Conservation (phyloP, 345 rosid genomes). For the rapeseed (Brassica napus) region DNA sequence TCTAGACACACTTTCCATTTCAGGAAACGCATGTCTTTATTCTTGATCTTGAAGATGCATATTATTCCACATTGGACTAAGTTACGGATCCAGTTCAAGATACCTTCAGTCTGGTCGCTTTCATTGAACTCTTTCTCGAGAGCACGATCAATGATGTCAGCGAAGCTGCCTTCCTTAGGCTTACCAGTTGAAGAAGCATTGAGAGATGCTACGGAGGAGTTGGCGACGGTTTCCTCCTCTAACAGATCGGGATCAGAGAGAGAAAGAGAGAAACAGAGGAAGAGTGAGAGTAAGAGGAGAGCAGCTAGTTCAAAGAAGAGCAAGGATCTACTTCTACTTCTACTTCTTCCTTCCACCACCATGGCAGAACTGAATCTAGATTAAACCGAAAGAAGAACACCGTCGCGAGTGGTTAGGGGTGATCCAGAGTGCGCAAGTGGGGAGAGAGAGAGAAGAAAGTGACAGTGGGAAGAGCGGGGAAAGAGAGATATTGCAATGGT, state of each 20-base stretch:
- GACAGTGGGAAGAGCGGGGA: constrained; percentile 3
- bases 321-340: constrained; percentile 14
- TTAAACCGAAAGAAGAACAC: constrained; percentile 19
- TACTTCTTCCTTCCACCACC: constrained; percentile 27
- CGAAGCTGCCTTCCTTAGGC: constrained; percentile 68
- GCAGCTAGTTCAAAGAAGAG: constrained; percentile 21
- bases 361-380: constrained; percentile 36
- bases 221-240: constrained; percentile 8
- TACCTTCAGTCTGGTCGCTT: constrained; percentile 71
- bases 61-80: constrained; percentile 1
- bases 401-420: not conserved
- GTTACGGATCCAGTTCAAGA: constrained; percentile 14
- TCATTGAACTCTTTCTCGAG: constrained; percentile 84
- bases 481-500: constrained; percentile 8
- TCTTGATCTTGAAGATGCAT: constrained; percentile 23
- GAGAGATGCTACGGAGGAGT: constrained; percentile 28
- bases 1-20: not conserved
- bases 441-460: not conserved
- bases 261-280: constrained; percentile 22
- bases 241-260: constrained; percentile 35
- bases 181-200: constrained; percentile 37
- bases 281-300: constrained; percentile 27
- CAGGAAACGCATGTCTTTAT: constrained; percentile 1
- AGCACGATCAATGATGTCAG: constrained; percentile 84
- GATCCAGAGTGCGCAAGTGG: not conserved